These are phyloP conservation scores for bread wheat (Triticum aestivum) DNA, from an alignment of 176 grass and related monocot genomes.

Conservation along the genomic window DNA sequence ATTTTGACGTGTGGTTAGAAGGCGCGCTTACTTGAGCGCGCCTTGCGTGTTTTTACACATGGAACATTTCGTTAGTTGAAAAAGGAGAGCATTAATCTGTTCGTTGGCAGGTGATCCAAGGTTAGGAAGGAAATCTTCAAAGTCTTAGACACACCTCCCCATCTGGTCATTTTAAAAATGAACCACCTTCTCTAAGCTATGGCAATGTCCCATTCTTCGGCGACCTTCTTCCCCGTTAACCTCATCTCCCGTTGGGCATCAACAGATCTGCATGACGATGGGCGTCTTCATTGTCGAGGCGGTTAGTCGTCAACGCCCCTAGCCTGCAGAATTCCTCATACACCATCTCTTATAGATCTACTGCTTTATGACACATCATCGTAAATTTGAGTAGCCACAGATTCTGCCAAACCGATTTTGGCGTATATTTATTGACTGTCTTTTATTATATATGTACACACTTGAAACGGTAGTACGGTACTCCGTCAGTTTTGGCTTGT, in stretches of 20 bases:
- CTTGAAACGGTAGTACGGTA: too few species aligned
- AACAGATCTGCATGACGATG: neutral
- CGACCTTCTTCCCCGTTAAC: neutral
- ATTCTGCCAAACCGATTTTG: neutral
- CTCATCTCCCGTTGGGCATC: neutral
- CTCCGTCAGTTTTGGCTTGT: neutral
- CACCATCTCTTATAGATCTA: neutral
- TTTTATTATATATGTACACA: neutral
- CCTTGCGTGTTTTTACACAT: neutral
- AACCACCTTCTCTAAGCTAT: neutral
- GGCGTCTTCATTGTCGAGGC: neutral
- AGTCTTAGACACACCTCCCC: neutral
- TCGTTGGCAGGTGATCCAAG: neutral
- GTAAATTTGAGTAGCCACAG: neutral
- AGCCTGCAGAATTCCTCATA: neutral
- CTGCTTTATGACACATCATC: neutral
- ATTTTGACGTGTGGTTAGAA: neutral
- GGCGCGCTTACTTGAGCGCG: neutral
- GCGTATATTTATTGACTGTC: neutral
- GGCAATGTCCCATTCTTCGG: neutral
- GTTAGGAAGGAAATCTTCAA: neutral
- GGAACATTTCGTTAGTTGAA: neutral
- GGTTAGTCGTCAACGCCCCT: neutral
- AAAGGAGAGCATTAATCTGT: neutral
- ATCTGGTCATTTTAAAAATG: neutral